phyloP scores from a whole-genome alignment of 2,329 filamentous ascomycete species.

The Penicillium sp. region DNA sequence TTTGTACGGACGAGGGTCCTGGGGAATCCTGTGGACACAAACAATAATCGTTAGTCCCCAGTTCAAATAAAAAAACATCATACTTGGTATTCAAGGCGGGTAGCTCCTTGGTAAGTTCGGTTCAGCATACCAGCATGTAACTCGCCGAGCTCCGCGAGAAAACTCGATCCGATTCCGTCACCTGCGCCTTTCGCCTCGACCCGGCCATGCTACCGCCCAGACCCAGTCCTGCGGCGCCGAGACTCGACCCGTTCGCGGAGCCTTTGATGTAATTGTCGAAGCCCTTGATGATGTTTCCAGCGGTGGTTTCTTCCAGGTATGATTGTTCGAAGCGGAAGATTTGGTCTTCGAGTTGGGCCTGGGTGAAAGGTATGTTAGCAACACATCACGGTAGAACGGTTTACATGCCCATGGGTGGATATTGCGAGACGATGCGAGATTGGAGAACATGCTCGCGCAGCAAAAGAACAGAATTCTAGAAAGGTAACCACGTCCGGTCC shows the following conservation, averaged over 20 bases:
- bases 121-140: conserved; percentile 44
- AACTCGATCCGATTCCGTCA: conserved; percentile 49
- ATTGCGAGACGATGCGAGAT: not conserved
- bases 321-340: conserved; percentile 81
- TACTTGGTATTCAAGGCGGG: not conserved
- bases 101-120: not conserved
- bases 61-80: not conserved
- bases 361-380: not conserved
- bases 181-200: conserved; percentile 46
- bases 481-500: not conserved
- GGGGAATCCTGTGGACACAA: conserved; percentile 40
- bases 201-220: conserved; percentile 28
- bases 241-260: conserved; percentile 54
- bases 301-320: conserved; percentile 85
- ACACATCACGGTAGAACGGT: not conserved
- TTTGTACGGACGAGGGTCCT: conserved; percentile 46
- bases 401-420: not conserved
- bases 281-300: conserved; percentile 93
- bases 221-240: conserved; percentile 35
- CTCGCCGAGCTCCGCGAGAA: conserved; percentile 52
- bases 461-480: not conserved
- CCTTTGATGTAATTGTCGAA: conserved; percentile 99
- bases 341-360: conserved; percentile 69
- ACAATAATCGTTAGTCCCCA: not conserved
- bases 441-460: not conserved